These are phyloP conservation scores for Clitopilus hobsonii DNA, from an alignment of 768 basidiomycete genomes.

Conservation along the genomic window DNA sequence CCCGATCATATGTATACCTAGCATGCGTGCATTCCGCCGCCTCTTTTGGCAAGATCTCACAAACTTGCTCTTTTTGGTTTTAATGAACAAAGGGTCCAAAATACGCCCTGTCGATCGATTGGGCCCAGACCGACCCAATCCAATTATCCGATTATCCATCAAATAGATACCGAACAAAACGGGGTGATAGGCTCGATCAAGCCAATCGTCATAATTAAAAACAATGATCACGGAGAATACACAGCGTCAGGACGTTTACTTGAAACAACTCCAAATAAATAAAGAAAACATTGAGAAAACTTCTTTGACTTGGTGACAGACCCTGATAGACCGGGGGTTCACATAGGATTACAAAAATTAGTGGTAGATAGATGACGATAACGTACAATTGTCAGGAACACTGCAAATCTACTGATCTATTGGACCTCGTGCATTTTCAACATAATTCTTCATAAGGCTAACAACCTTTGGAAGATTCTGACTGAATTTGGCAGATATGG, in stretches of 20 bases:
- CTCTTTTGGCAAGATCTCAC: too few relatives aligned
- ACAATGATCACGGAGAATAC: too few relatives aligned
- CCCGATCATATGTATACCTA: too few relatives aligned
- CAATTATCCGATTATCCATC: background rate
- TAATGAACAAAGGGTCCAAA: background rate
- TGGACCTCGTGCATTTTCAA: slow-evolving; percentile 34
- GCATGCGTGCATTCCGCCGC: too few relatives aligned
- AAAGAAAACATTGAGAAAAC: too few relatives aligned
- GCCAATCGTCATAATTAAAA: too few relatives aligned
- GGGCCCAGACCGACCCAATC: background rate
- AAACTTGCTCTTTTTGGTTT: too few relatives aligned
- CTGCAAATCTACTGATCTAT: background rate
- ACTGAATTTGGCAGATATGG: slow-evolving; percentile 81
- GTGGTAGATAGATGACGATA: background rate
- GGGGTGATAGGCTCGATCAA: too few relatives aligned
- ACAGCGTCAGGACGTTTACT: too few relatives aligned
- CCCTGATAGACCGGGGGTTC: background rate
- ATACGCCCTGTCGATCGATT: background rate
- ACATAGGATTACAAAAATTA: background rate
- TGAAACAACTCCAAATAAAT: background rate
- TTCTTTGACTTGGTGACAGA: too few relatives aligned
- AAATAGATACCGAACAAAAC: background rate
- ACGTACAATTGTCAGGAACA: background rate
- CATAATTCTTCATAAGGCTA: slow-evolving; percentile 60
- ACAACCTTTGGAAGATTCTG: slow-evolving; percentile 77